phyloP scores from a whole-genome alignment of 2,329 filamentous ascomycete genomes.

The Pyricularia pennisetigena region DNA sequence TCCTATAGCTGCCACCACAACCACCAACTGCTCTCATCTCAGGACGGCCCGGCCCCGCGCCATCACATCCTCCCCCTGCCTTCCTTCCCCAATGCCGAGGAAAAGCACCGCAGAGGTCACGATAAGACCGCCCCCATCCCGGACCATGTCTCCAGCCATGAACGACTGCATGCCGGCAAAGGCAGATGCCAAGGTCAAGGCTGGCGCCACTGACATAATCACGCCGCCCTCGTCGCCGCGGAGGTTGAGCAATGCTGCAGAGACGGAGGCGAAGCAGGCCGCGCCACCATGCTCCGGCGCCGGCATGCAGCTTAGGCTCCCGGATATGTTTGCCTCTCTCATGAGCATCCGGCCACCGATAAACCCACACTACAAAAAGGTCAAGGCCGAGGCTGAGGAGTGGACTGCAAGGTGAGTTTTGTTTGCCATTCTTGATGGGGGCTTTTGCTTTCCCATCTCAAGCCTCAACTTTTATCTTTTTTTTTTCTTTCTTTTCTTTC shows the following conservation, averaged over 20 bases:
- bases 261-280: not conserved
- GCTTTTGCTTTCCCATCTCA: not conserved
- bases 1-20: not conserved
- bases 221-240: not conserved
- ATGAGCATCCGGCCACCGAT: not conserved
- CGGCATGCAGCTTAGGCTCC: not conserved
- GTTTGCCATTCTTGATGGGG: too few species aligned
- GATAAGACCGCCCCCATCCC: not conserved
- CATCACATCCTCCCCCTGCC: not conserved
- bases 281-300: not conserved
- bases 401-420: not conserved
- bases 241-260: not conserved
- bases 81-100: not conserved
- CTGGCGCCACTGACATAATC: not conserved
- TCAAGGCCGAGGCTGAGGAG: not conserved
- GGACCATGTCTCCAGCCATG: not conserved
- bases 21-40: not conserved
- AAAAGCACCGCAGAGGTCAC: not conserved
- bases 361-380: not conserved
- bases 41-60: too few species aligned
- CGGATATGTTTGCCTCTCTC: not conserved
- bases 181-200: not conserved
- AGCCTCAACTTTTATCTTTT: not conserved
- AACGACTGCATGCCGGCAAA: not conserved
- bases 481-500: too few species aligned